Evolutionary conservation across 2,329 filamentous ascomycete genomes (phyloP), one percentile per base, ranked within the genome.

Genomic region (Calonectria hawksworthii): DNA sequence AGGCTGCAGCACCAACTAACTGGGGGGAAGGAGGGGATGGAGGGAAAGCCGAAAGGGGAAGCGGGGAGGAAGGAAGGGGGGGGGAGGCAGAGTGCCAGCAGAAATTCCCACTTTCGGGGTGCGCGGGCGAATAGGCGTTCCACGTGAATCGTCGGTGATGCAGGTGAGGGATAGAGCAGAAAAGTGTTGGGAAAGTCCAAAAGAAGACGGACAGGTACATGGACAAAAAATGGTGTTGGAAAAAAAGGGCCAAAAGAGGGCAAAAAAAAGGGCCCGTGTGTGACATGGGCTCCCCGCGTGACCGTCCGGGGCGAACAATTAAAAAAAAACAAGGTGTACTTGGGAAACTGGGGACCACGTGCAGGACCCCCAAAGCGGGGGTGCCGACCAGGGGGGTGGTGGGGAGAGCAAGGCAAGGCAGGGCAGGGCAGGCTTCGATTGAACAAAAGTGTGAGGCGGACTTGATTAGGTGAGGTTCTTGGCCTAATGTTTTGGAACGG

Each of bases 91-190:
- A 41, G n/a, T 34, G 34, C 34, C 23, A 64, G 21, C 13, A 23
- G 44, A 51, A 66, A 65, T 65, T 44, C 61, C 61, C 36, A 38
- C 61, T 64, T 65, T 65, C 56, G 32, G 56, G 56, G 32, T 38
- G 61, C 30, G 67, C 66, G 68, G 61, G 11, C 77, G 74, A 80
- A 80, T 80, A 66, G 74, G 66, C 50, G 68, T 74, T 63, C 65
- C 52, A 75, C 72, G 74, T 72, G 72, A 72, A 80, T 78, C 70
- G 67, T 47, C 61, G 73, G 74, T 68, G 73, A 75, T 75, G 76
- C 70, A 73, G 72, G 66, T 70, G 73, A 74, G 59, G 61, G 64
- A 21, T 18, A 23, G 18, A 7, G 21, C 44, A 28, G 30, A 47
- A 72, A 73, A 69, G 28, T 73, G 71, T 70, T 73, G 71, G 71